Evolutionary conservation across 345 rosid genomes (phyloP).

Genomic region (Moringa oleifera): DNA sequence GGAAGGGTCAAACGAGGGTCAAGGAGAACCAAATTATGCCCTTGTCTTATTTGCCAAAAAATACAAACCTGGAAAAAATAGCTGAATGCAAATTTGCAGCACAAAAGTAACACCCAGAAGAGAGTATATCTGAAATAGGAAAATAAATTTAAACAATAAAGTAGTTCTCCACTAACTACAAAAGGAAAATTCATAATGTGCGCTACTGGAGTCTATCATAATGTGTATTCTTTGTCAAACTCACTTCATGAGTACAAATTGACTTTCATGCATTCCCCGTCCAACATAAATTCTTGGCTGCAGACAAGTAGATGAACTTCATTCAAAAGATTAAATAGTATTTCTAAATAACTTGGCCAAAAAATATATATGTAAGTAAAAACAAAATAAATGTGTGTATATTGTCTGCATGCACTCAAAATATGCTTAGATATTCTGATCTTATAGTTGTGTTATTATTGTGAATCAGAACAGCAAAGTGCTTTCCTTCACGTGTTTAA

Average conservation of each 20-base stretch:
- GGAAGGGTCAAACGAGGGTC: constrained; percentile 5
- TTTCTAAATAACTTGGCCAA: background rate
- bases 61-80: constrained; percentile 69
- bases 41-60: background rate
- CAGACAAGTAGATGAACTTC: constrained; percentile 19
- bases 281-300: constrained; percentile 96
- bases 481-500: background rate
- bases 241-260: constrained; percentile 81
- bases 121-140: constrained; percentile 70
- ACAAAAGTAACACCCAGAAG: constrained; percentile 79
- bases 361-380: background rate
- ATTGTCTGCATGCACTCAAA: too few species aligned
- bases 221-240: constrained; percentile 24
- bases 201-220: constrained; percentile 2
- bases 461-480: background rate
- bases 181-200: constrained; percentile 10
- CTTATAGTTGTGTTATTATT: background rate
- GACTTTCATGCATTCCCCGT: constrained; percentile 99
- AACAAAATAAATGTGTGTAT: too few species aligned
- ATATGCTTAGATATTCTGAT: background rate
- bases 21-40: background rate
- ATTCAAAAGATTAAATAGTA: constrained; percentile 18
- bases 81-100: constrained; percentile 67
- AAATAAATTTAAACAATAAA: constrained; percentile 5
- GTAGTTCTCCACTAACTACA: constrained; percentile 9